Conservation (phyloP, 768 basidiomycete species). For the Roridomyces roridus region DNA sequence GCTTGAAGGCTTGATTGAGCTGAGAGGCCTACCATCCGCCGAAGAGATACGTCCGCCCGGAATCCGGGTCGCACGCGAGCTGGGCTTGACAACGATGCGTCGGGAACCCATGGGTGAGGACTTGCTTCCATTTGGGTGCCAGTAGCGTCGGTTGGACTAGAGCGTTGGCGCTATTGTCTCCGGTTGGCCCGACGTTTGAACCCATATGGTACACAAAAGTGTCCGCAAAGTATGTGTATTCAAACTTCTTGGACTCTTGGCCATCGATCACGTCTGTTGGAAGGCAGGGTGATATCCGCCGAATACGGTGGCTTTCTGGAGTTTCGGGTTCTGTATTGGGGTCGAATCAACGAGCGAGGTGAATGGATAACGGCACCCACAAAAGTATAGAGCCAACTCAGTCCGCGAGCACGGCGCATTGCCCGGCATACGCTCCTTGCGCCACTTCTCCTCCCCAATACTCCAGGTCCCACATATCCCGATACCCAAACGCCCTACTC, state of each 20-base stretch:
- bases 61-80: conserved; percentile 40
- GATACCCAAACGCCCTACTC: conserved; percentile 20
- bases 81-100: conserved; percentile 45
- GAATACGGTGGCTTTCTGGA: conserved; percentile 42
- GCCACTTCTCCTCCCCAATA: conserved; percentile 33
- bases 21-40: conserved; percentile 36
- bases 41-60: conserved; percentile 43
- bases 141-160: not conserved
- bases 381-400: conserved; percentile 36
- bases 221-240: conserved; percentile 48
- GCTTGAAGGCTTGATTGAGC: not conserved
- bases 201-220: conserved; percentile 42
- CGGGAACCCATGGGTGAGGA: conserved; percentile 46
- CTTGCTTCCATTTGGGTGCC: conserved; percentile 41
- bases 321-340: conserved; percentile 8
- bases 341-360: not conserved
- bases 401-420: conserved; percentile 39
- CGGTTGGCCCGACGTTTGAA: too few species aligned
- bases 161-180: not conserved
- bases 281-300: conserved; percentile 44
- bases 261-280: conserved; percentile 25
- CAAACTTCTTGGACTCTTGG: conserved; percentile 22
- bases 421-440: conserved; percentile 36
- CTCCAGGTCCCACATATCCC: conserved; percentile 42
- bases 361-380: conserved; percentile 1